Evolutionary conservation across 2,329 filamentous ascomycete genomes (phyloP), one percentile per base, ranked within the genome.

Genomic region (Juglanconis sp.): DNA sequence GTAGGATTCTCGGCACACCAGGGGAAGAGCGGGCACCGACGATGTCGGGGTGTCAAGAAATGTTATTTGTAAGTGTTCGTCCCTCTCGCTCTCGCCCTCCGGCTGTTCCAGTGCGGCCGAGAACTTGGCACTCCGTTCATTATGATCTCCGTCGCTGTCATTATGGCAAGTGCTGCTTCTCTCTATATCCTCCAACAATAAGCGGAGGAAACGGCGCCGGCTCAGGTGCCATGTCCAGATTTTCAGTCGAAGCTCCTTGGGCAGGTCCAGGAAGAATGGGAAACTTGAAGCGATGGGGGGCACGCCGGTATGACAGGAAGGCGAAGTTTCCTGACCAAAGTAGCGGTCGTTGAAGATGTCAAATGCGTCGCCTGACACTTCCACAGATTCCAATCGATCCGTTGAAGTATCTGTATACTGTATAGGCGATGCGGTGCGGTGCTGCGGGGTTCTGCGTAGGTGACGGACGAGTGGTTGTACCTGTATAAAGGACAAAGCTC

Each of bases 221-320:
- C 2, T 38, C 13, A 59, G 49, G 30, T 49, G 32, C 8, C 10
- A 32, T 7, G 50, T 40, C 56, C 56, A 59, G 3, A 59, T 49
- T n/a, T 53, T 15, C 3, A 59, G 56, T 5, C 56, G 56, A 38
- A 59, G 40, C 42, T 59, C 56, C 24, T 13, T 30, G 10, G 56
- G 56, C 32, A 53, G 17, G 6, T 38, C 5, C 31, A 42, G 6
- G 31, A 34, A 56, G 3, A 47, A 42, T 10, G 53, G 44, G n/a
- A 56, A 56, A 36, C 35, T 24, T 6, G 0, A 4, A 38, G 42
- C n/a, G 24, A 13, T 31, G n/a, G 31, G 15, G 15, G 32, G 32
- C 32, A 7, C 17, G 17, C 17, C 15, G 11, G 9, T 11, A 24
- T 11, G 17, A 24, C 9, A 11, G 5, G 31, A 34, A 36, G 31